phyloP scores from a whole-genome alignment of 441 rosid genomes.

The Macaranga tanarius region DNA sequence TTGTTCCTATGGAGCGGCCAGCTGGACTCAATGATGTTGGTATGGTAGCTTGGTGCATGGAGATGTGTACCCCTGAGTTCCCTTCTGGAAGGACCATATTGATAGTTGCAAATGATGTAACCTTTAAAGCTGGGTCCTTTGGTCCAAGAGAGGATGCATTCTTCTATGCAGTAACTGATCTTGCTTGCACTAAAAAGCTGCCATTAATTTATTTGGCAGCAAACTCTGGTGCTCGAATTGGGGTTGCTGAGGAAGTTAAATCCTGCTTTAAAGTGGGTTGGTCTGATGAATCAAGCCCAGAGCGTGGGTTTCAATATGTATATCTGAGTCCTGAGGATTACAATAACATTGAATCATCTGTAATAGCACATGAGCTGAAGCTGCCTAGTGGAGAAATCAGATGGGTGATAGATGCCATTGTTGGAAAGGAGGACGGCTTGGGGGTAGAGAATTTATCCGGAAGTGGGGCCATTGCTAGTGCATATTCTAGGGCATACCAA shows the following conservation, averaged over 20 bases:
- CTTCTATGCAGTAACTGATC: conserved; percentile 90
- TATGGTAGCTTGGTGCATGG: conserved; percentile 99
- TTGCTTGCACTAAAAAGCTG: conserved; percentile 86
- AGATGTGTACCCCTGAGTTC: conserved; percentile 90
- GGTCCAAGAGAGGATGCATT: conserved; percentile 99
- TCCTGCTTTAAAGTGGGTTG: conserved; percentile 91
- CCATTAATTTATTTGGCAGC: conserved; percentile 98
- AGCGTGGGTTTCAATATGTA: conserved; percentile 89
- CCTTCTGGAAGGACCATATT: conserved; percentile 90
- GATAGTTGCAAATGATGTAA: conserved; percentile 87
- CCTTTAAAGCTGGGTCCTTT: conserved; percentile 98
- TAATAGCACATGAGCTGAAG: conserved; percentile 88
- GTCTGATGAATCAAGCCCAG: conserved; percentile 87
- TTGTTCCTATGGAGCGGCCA: conserved; percentile 56
- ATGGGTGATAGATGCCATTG: conserved; percentile 94
- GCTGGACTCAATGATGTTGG: conserved; percentile 91
- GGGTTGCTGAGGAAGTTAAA: conserved; percentile 97
- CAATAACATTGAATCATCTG: conserved; percentile 65
- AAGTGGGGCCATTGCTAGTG: conserved; percentile 99
- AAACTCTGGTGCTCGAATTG: conserved; percentile 98
- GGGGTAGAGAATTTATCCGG: conserved; percentile 98
- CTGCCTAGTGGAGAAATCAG: conserved; percentile 74
- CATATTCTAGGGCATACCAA: conserved; percentile 92
- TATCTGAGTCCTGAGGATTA: conserved; percentile 82
- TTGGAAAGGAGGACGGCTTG: conserved; percentile 96